These are phyloP conservation scores for Chlamydomonas incerta DNA, from an alignment of 139 green algal species.

Conservation along the genomic window DNA sequence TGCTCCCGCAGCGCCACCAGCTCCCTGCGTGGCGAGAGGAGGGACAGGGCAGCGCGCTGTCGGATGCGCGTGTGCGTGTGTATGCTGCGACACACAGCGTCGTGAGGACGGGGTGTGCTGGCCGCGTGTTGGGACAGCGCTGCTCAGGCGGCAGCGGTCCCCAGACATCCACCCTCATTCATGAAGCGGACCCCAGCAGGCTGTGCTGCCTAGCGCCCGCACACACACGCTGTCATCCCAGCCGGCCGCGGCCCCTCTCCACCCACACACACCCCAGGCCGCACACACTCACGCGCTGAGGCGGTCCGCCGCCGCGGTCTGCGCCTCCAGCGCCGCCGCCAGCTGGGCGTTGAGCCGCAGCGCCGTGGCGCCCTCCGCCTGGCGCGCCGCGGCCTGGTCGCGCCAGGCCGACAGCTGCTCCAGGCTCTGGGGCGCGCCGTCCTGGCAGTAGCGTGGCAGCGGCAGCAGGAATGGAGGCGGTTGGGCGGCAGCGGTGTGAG, in stretches of 20 bases:
- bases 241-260: too few species aligned
- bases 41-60: too few species aligned
- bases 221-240: too few species aligned
- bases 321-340: not conserved
- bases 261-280: not conserved
- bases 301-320: not conserved
- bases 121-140: too few species aligned
- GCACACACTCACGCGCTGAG: not conserved
- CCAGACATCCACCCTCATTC: too few species aligned
- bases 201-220: too few species aligned
- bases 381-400: constrained; percentile 3
- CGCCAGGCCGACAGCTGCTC: constrained; percentile 16
- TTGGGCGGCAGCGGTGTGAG: not conserved
- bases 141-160: too few species aligned
- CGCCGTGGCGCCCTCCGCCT: not conserved
- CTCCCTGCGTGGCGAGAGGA: not conserved
- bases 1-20: constrained; percentile 2
- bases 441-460: not conserved
- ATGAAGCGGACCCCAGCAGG: too few species aligned
- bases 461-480: not conserved
- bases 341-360: not conserved
- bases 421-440: constrained; percentile 1
- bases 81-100: too few species aligned
- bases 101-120: too few species aligned
- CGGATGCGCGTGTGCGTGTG: too few species aligned